Evolutionary conservation across 331 rosid species (phyloP).

Genomic region (Stylosanthes scabra): DNA sequence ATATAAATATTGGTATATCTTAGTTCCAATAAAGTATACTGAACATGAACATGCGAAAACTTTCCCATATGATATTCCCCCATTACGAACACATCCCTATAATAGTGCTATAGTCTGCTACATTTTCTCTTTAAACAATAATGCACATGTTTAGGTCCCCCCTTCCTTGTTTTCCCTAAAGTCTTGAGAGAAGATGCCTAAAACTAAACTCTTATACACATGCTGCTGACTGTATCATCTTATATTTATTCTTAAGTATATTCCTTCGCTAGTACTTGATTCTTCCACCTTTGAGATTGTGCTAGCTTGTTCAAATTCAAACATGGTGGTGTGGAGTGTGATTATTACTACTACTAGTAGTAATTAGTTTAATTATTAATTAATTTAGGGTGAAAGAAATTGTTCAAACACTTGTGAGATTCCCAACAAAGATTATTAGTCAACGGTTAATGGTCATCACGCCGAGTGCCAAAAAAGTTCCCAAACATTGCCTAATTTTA

Average conservation of each 20-base stretch:
- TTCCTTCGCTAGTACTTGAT: constrained; percentile 53
- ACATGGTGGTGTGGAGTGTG: neutral
- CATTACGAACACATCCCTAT: constrained; percentile 57
- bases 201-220: constrained; percentile 47
- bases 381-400: constrained; percentile 36
- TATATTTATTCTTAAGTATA: constrained; percentile 23
- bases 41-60: too few species aligned
- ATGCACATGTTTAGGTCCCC: constrained; percentile 55
- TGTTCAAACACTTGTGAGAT: constrained; percentile 46
- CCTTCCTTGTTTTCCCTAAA: constrained; percentile 35
- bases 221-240: constrained; percentile 59
- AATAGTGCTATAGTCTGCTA: constrained; percentile 50
- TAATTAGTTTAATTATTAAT: neutral
- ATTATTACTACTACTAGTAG: too few species aligned
- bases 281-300: constrained; percentile 48
- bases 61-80: constrained; percentile 57
- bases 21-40: too few species aligned
- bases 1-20: too few species aligned
- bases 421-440: constrained; percentile 52
- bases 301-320: constrained; percentile 26
- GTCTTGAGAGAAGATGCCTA: constrained; percentile 37
- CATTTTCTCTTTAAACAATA: constrained; percentile 34
- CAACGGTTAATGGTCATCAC: constrained; percentile 51
- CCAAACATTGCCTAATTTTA: constrained; percentile 45
- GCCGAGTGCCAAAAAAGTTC: constrained; percentile 32